Evolutionary conservation across 1,284 basidiomycete genomes (phyloP), one percentile per base, ranked within the genome.

Genomic region (Rhizopogon hawkerae): DNA sequence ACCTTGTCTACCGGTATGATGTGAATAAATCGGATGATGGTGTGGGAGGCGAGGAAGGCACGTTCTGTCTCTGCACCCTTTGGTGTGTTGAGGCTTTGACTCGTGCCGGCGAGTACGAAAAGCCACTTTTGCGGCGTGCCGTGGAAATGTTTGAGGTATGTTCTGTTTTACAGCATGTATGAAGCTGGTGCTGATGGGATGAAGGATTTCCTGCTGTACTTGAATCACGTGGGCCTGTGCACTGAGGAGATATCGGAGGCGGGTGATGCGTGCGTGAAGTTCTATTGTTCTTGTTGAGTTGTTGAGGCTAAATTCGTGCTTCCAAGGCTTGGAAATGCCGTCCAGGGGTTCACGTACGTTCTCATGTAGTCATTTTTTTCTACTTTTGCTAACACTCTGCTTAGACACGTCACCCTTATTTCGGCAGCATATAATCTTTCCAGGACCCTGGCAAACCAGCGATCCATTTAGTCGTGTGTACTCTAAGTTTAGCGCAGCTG

Each of bases 41-140:
- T 5, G 89, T 95, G 14, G 92, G 92, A 4, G 92, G 93, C 1
- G 89, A 92, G 56, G 92, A 93, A 67, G 92, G 92, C 6, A 89
- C 85, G 0, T 89, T 89, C 65, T 86, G 85, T 56, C 66, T 89
- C 16, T 89, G 85, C 60, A 90, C 88, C 0, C 66, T 90, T 4
- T 90, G 87, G 87, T 85, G 86, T 54, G 74, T 94, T 45, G 92
- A 95, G 61, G 91, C 91, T 0, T 69, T 94, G 51, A 89, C 89
- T 0, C 76, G 92, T 2, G 92, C 87, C 0, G 91, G 91, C 1
- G 78, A 85, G 51, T 89, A 79, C 57, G 83, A 94, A 57, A 71
- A 69, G 49, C 58, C 72, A 14, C 75, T 92, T 58, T 69, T 94
- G 14, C 68, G 69, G n/a, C 77, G 76, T 49, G 84, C 90, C 0